phyloP scores from a whole-genome alignment of 2,329 filamentous ascomycete species.

The Aspergillus neoniger region DNA sequence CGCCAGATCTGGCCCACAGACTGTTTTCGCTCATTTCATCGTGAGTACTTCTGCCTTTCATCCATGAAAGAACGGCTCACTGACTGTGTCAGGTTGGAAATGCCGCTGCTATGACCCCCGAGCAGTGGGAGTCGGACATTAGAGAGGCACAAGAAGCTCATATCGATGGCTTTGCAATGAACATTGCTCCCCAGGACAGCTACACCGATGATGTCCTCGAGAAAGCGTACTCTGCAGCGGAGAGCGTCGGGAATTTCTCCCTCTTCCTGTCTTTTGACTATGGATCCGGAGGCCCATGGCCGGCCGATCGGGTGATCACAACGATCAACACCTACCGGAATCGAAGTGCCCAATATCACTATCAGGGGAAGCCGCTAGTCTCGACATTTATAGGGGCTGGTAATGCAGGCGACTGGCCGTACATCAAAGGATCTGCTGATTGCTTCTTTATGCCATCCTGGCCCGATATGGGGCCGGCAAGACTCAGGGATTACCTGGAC shows the following conservation, averaged over 20 bases:
- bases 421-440: conserved; percentile 41
- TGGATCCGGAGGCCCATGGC: conserved; percentile 32
- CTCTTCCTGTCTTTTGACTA: conserved; percentile 42
- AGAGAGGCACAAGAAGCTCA: conserved; percentile 31
- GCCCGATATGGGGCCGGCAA: conserved; percentile 36
- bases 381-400: conserved; percentile 48
- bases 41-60: conserved; percentile 21
- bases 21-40: conserved; percentile 40
- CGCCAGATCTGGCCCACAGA: conserved; percentile 21
- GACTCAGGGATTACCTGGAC: conserved; percentile 31
- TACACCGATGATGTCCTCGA: conserved; percentile 32
- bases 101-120: conserved; percentile 25
- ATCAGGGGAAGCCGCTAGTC: conserved; percentile 37
- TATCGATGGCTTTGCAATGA: conserved; percentile 36
- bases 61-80: background rate
- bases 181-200: conserved; percentile 35
- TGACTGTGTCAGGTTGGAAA: conserved; percentile 27
- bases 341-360: conserved; percentile 29
- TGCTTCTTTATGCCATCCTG: conserved; percentile 50
- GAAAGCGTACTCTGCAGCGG: conserved; percentile 33
- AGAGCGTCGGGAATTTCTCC: conserved; percentile 31
- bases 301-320: conserved; percentile 27
- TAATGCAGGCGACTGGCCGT: conserved; percentile 45
- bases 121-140: conserved; percentile 32
- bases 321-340: conserved; percentile 31